These are phyloP conservation scores for Moricandia moricandioides DNA, from an alignment of 345 rosid genomes.

Conservation along the genomic window DNA sequence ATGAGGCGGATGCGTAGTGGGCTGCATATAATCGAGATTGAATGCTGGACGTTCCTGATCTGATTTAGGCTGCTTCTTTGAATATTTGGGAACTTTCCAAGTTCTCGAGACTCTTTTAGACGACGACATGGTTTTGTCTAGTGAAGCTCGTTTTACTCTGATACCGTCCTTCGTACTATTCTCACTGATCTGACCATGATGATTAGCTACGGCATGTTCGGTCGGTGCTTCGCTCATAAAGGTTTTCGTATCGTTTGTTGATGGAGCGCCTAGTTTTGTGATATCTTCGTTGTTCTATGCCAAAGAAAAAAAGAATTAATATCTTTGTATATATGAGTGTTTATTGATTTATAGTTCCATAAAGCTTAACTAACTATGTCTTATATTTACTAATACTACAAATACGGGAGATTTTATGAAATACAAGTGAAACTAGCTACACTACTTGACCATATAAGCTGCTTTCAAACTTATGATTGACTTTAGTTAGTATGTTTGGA, in stretches of 20 bases:
- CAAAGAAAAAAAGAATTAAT: background rate
- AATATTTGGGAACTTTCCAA: constrained; percentile 52
- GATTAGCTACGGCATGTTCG: constrained; percentile 1
- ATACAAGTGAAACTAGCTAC: background rate
- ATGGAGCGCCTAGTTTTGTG: constrained; percentile 8
- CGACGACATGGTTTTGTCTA: constrained; percentile 12
- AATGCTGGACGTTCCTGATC: constrained; percentile 56
- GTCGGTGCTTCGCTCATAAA: constrained; percentile 12
- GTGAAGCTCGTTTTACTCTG: constrained; percentile 24
- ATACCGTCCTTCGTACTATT: constrained; percentile 1
- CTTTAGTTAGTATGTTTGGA: background rate
- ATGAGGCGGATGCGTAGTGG: constrained; percentile 77
- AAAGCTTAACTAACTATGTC: too few relatives aligned
- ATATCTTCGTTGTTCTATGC: constrained; percentile 18
- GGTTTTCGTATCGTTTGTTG: background rate
- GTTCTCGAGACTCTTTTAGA: constrained; percentile 21
- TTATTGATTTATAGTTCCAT: too few relatives aligned
- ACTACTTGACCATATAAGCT: background rate
- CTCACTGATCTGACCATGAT: background rate
- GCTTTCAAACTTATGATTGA: background rate
- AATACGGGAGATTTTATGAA: background rate
- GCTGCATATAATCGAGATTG: constrained; percentile 66
- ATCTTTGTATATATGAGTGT: too few relatives aligned
- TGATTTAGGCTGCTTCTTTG: constrained; percentile 38
- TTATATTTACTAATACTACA: too few relatives aligned